Base-by-base conservation (phyloP, 306 rosid genomes). In the Acacia acuminata region DNA sequence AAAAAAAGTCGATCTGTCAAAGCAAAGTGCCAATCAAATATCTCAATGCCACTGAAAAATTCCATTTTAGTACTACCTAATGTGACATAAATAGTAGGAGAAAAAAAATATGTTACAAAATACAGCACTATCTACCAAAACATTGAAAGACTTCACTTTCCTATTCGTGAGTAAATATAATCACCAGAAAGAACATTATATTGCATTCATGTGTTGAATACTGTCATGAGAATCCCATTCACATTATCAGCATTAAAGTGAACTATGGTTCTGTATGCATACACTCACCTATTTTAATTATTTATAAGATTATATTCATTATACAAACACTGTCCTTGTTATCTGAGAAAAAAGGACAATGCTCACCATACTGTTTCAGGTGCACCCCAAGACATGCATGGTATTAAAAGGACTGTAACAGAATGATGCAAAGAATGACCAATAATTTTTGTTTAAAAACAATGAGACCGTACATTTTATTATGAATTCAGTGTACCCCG, bases 1-100 rank as follows among this genome's bases (percentile, higher is more conserved):
- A n/a, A n/a, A n/a, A n/a, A n/a, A n/a, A n/a, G n/a, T n/a, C n/a
- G 97, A 64, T 85, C 99, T 96, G 92, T 81, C 67, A 81, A 65
- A 82, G 84, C 71, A 80, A 73, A 86, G 55, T 42, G 50, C 68
- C 58, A 75, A 70, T 40, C 77, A 85, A 71, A 69, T 56, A 69
- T 84, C 72, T 77, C 67, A 84, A 84, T 27, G 40, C 53, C 78
- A 55, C 32, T 67, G 70, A 82, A 69, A 72, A 82, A 67, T 56
- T 76, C 71, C 9, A 43, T 80, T 66, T 77, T 73, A 69, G 20
- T 65, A 56, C 7, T 56, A 76, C 56, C 75, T 27, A 55, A 14
- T 4, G 68, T 25, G 76, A 75, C 71, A 44, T n/a, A 53, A 67
- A 71, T 53, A 68, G 71, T 16, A 77, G 11, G 50, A 64, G 65